Evolutionary conservation across 176 grass and related monocot species (phyloP).

Genomic region (Luzula sylvatica): DNA sequence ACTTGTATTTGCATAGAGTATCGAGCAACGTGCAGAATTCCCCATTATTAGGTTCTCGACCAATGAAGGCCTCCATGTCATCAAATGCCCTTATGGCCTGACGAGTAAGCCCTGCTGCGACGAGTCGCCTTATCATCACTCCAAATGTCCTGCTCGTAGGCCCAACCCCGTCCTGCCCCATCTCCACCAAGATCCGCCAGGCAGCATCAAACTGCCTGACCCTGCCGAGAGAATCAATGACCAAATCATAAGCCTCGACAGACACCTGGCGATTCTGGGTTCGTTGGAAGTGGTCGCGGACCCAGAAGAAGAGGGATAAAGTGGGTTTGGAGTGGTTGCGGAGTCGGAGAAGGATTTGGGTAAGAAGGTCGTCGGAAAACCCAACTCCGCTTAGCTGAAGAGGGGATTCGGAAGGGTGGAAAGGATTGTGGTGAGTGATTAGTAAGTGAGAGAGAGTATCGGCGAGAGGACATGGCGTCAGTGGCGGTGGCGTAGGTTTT

Average conservation of each 20-base stretch:
- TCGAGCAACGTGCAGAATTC: conserved; percentile 77
- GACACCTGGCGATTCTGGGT: not conserved
- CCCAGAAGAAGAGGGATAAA: conserved; percentile 59
- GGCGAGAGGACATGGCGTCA: conserved; percentile 33
- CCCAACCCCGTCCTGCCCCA: conserved; percentile 39
- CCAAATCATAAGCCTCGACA: conserved; percentile 54
- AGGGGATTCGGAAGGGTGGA: conserved; percentile 64
- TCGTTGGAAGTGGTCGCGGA: conserved; percentile 34
- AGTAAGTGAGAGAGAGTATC: conserved; percentile 62
- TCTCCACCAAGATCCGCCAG: conserved; percentile 68
- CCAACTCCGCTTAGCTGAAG: conserved; percentile 50
- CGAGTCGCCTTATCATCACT: conserved; percentile 50
- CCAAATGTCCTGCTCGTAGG: conserved; percentile 55
- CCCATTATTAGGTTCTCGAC: conserved; percentile 49
- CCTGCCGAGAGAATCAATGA: conserved; percentile 56
- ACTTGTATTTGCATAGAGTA: conserved; percentile 90
- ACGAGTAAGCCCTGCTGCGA: conserved; percentile 65
- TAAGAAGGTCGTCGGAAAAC: conserved; percentile 32
- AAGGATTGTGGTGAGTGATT: conserved; percentile 64
- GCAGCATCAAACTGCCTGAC: conserved; percentile 72
- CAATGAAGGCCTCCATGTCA: conserved; percentile 92
- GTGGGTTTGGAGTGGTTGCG: conserved; percentile 74
- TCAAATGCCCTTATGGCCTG: conserved; percentile 76
- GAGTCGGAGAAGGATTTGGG: conserved; percentile 77
- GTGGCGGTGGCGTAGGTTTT: conserved; percentile 35